Conservation (phyloP, 2,329 filamentous ascomycete species). For the Botryotinia calthae region DNA sequence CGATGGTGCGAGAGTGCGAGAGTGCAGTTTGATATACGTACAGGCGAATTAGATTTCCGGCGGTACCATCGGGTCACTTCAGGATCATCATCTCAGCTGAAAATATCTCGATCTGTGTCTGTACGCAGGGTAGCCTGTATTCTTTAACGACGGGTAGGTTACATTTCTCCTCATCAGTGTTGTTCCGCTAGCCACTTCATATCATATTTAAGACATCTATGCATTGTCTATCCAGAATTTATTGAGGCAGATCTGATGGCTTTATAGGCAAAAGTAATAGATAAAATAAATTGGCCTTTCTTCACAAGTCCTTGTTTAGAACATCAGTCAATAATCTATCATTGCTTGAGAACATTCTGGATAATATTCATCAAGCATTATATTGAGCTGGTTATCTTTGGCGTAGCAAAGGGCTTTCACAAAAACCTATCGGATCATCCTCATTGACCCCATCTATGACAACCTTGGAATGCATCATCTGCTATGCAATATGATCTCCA, state of each 20-base stretch:
- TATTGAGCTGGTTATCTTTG: neutral
- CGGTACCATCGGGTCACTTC: neutral
- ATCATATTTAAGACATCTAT: neutral
- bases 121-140: neutral
- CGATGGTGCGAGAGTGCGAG: neutral
- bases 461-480: constrained; percentile 6
- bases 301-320: neutral
- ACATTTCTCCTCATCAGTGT: neutral
- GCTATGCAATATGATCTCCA: neutral
- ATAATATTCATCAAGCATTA: neutral
- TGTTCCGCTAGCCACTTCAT: neutral
- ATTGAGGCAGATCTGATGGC: neutral
- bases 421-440: neutral
- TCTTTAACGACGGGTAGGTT: neutral
- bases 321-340: neutral
- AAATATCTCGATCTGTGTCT: neutral
- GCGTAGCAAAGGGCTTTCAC: neutral
- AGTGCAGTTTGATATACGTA: neutral
- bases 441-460: neutral
- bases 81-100: constrained; percentile 2
- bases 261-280: neutral
- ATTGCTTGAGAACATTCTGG: neutral
- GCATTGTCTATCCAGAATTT: neutral
- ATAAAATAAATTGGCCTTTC: neutral
- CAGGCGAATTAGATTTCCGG: neutral